Base-by-base conservation (phyloP, 768 basidiomycete species). In the Phylloporus sp. region DNA sequence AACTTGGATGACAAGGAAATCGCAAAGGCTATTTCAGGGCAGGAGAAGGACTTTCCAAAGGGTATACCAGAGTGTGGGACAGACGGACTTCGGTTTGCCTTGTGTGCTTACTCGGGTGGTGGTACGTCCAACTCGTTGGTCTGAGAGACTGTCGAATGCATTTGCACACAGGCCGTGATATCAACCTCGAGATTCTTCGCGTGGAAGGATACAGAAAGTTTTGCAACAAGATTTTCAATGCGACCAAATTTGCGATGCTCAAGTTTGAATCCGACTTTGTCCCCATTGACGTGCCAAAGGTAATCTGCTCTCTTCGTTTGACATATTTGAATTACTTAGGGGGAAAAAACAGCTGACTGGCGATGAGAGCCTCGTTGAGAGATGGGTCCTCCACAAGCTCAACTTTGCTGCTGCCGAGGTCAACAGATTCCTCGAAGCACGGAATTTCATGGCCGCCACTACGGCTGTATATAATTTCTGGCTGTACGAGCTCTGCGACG, bases 141-240 rank as follows among this genome's bases (percentile, higher is more conserved):
- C 32, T 5, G 42, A 29, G 29, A 28, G 26, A 18, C 3, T 11
- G 4, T 34, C 21, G 9, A 3, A 22, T 40, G 50, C 32, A 26
- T n/a, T 14, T 35, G 13, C 29, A 42, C 33, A 8, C 48, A 92
- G 93, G 92, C 23, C 88, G 94, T 36, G 95, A 98, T 68, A 95
- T 99, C 72, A 96, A 97, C 65, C 73, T 99, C 50, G 93, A 98
- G 63, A 93, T 99, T 56, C 69, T 91, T 52, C 84, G 93, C 42
- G 92, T 98, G 26, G 94, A 98, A 69, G 96, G 94, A 3, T 98
- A 98, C 68, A 83, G 96, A 68, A 98, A 98, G 69, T 99, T 99
- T 75, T 98, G 96, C 74, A 99, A 99, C 74, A 98, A 98, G 74
- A 82, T 98, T 22, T 98, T 95, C 78, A 99, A 99, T 62, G 96